Evolutionary conservation across 2,329 filamentous ascomycete genomes (phyloP), one percentile per base, ranked within the genome.

Genomic region (Fusarium gaditjirri): DNA sequence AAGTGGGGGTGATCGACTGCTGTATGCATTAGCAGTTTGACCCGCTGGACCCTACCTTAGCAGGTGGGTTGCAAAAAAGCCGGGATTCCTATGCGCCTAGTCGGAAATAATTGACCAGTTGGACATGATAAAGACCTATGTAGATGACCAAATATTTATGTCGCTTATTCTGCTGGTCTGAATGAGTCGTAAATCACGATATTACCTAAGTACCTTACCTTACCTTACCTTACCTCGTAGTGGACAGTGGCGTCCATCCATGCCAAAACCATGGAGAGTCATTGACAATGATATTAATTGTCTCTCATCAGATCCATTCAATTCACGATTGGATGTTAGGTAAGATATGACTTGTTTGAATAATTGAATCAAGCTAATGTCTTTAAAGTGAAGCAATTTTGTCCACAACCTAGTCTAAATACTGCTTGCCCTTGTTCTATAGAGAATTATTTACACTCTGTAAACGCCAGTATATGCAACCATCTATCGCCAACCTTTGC

Each of bases 401-500:
- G 43, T 44, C n/a, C 35, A 44, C 39, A 56, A 3, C 41, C 35
- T 17, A 41, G 5, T 38, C 35, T 17, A 38, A 59, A 52, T 29
- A 54, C 50, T 39, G 36, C 27, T 41, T 46, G 43, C 31, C 31
- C 25, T 44, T 36, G 31, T 49, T 44, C 54, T 53, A 21, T 33
- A n/a, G 36, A 42, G 50, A 50, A 70, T 58, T 33, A 36, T 39
- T 25, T 25, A 25, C 25, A 52, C 44, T 29, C 65, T 31, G 43
- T 39, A n/a, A 65, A 73, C 70, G 71, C 71, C 71, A 21, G 23
- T 53, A 27, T 29, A 65, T 72, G 53, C 55, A 65, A 50, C 58
- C 42, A 33, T 49, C 36, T 57, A 60, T 60, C 42, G 38, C 31
- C 31, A 16, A 19, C n/a, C 25, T 44, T 12, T 50, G 14, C 36